These are phyloP conservation scores for Scedosporium minutisporum DNA, from an alignment of 2,329 filamentous ascomycete species.

Conservation along the genomic window DNA sequence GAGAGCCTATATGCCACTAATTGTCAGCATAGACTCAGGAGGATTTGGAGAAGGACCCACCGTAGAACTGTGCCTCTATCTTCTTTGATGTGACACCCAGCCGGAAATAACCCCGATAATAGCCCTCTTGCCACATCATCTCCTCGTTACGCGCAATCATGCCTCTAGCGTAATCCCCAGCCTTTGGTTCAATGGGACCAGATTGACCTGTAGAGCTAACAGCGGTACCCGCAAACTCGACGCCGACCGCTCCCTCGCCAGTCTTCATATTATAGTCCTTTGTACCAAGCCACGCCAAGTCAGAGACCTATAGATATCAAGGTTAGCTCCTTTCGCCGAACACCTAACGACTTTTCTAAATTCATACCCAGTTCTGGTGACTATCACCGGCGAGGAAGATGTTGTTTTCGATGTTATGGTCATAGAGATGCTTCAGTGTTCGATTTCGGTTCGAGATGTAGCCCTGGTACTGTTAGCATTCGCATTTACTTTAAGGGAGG, in stretches of 20 bases:
- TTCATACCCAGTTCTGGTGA: conserved; percentile 53
- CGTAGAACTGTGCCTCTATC: conserved; percentile 56
- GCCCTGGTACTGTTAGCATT: conserved; percentile 26
- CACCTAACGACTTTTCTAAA: no score
- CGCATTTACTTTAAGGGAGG: neutral
- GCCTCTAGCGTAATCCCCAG: conserved; percentile 35
- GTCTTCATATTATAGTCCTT: conserved; percentile 42
- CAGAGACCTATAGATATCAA: conserved; percentile 18
- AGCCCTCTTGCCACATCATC: conserved; percentile 64
- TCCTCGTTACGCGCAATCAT: conserved; percentile 46
- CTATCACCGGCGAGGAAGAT: conserved; percentile 63
- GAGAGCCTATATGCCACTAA: conserved; percentile 22
- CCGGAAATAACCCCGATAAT: conserved; percentile 66
- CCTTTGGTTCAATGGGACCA: conserved; percentile 45
- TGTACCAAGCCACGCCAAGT: conserved; percentile 48
- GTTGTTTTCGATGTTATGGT: conserved; percentile 62
- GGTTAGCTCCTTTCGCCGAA: neutral
- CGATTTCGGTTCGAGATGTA: conserved; percentile 63
- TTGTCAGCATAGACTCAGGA: neutral
- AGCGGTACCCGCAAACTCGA: conserved; percentile 58
- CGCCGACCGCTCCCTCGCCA: conserved; percentile 46
- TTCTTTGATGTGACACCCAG: conserved; percentile 46
- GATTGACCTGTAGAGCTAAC: conserved; percentile 50
- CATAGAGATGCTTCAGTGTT: conserved; percentile 56
- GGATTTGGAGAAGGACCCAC: conserved; percentile 20